Conservation (phyloP, 2,329 filamentous ascomycete genomes). For the Drechslera avenae region DNA sequence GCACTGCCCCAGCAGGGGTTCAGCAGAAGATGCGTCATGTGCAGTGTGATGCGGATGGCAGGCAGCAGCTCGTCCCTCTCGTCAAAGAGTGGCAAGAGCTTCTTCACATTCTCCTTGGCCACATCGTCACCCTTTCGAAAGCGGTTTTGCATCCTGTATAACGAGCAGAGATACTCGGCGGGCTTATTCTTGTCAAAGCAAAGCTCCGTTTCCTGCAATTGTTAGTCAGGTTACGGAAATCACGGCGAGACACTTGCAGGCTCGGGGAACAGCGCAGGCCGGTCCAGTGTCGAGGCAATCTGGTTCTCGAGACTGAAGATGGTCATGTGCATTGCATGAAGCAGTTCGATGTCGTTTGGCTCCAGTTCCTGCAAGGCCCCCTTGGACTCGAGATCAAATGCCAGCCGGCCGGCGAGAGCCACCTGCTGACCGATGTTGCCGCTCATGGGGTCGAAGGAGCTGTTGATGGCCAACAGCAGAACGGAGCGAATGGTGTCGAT, state of each 20-base stretch:
- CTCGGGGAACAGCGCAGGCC: slow-evolving; percentile 45
- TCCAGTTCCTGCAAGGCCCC: slow-evolving; percentile 33
- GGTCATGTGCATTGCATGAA: slow-evolving; percentile 42
- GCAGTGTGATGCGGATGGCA: slow-evolving; percentile 35
- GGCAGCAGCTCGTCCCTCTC: slow-evolving; percentile 32
- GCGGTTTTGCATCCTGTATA: slow-evolving; percentile 44
- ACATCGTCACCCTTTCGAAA: slow-evolving; percentile 40
- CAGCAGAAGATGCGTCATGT: slow-evolving; percentile 42
- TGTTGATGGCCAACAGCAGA: slow-evolving; percentile 43
- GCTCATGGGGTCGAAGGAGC: slow-evolving; percentile 42
- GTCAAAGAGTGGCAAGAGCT: slow-evolving; percentile 34
- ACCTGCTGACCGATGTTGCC: slow-evolving; percentile 47
- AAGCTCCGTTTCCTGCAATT: slow-evolving; percentile 31
- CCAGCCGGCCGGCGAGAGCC: slow-evolving; percentile 43
- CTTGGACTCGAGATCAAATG: slow-evolving; percentile 38
- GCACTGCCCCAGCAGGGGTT: slow-evolving; percentile 43
- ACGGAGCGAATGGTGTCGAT: slow-evolving; percentile 41
- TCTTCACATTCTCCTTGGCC: slow-evolving; percentile 27
- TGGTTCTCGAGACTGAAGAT: slow-evolving; percentile 47
- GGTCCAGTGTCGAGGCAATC: slow-evolving; percentile 41
- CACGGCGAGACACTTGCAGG: slow-evolving; percentile 25
- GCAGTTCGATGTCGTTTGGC: slow-evolving; percentile 25
- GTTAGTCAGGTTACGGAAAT: slow-evolving; percentile 11
- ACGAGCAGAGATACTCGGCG: slow-evolving; percentile 41
- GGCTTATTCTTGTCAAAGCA: slow-evolving; percentile 36